Percentiles rank a stretch among this genome's conserved stretches.
Conservation (phyloP, 495 filamentous ascomycete genomes). For the Xylaria nigripes region DNA sequence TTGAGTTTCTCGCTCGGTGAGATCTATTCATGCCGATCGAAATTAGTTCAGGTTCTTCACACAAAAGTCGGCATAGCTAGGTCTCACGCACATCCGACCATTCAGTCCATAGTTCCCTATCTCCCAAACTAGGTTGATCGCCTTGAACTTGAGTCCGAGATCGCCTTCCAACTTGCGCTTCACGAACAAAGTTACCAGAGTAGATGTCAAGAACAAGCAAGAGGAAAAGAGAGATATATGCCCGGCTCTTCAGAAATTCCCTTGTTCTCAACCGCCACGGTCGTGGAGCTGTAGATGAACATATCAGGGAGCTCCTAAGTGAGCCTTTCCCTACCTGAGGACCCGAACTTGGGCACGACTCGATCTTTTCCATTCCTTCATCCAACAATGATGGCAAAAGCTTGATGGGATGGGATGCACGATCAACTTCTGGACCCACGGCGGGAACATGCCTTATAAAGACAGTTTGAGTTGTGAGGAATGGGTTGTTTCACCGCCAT, state of each 20-base stretch:
- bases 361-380: not conserved
- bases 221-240: not conserved
- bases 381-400: not conserved
- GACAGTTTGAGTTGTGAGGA: too few relatives aligned
- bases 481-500: too few relatives aligned
- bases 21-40: slow-evolving; percentile 29
- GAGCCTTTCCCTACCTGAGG: not conserved
- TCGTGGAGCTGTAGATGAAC: not conserved
- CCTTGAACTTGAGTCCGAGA: not conserved
- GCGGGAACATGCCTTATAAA: too few relatives aligned
- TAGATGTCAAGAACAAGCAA: slow-evolving; percentile 3
- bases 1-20: slow-evolving; percentile 34
- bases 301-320: not conserved
- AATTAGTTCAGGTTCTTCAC: not conserved
- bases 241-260: not conserved
- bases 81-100: slow-evolving; percentile 20
- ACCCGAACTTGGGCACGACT: not conserved
- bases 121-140: not conserved
- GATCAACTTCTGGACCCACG: too few relatives aligned
- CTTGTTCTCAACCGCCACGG: not conserved
- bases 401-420: too few relatives aligned
- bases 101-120: slow-evolving; percentile 18
- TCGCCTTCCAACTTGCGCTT: not conserved
- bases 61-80: not conserved
- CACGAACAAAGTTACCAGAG: not conserved